phyloP scores from a whole-genome alignment of 768 basidiomycete species.

The Leccinum barrowsii region DNA sequence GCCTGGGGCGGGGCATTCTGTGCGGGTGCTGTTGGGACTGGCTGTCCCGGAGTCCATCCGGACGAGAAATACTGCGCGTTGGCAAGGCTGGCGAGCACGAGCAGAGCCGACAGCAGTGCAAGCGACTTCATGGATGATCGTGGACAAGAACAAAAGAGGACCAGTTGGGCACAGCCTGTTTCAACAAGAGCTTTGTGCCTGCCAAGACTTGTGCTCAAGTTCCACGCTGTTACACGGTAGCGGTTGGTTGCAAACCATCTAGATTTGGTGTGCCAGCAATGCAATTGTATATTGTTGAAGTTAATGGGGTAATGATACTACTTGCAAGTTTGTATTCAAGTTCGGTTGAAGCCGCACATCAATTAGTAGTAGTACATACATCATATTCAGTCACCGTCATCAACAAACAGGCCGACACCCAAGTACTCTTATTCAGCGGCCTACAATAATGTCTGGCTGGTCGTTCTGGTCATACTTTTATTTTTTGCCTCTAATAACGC shows the following conservation, averaged over 20 bases:
- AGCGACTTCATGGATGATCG: slow-evolving; percentile 47
- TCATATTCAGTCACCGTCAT: background rate
- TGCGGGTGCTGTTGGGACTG: slow-evolving; percentile 32
- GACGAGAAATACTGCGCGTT: slow-evolving; percentile 73
- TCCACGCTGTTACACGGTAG: background rate
- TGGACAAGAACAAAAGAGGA: background rate
- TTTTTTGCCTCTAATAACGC: slow-evolving; percentile 14
- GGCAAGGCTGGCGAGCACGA: slow-evolving; percentile 16
- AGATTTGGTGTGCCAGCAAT: too few species aligned
- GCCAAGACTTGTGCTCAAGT: background rate
- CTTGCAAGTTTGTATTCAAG: background rate
- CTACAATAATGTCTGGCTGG: slow-evolving; percentile 2
- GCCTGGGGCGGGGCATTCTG: slow-evolving; percentile 15
- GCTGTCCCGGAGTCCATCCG: slow-evolving; percentile 80
- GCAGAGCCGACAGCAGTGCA: slow-evolving; percentile 33
- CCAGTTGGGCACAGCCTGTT: background rate
- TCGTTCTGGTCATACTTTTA: slow-evolving; percentile 14
- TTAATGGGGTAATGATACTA: too few species aligned
- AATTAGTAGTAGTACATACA: background rate
- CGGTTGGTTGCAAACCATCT: background rate
- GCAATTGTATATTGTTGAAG: too few species aligned
- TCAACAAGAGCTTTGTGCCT: background rate
- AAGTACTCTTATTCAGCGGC: background rate
- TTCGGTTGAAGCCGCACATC: background rate
- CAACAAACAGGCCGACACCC: background rate